Evolutionary conservation across 192 early-diverging fungal species (phyloP).

Genomic region (Coemansia sp.): DNA sequence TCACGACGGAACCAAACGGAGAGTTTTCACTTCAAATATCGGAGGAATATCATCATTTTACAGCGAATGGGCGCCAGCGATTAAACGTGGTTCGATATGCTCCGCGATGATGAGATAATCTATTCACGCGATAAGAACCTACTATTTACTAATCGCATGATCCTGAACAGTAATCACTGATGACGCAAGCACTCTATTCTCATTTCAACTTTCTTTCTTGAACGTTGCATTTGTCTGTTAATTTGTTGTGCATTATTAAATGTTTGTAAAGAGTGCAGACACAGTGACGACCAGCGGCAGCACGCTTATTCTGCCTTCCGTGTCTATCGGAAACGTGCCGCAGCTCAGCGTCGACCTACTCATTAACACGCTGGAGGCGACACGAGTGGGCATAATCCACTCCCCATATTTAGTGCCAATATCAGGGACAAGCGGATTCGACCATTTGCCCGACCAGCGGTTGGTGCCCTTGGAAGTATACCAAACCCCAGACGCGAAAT

Average conservation of each 20-base stretch:
- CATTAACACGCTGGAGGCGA: constrained; percentile 60
- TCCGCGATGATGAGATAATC: too few relatives aligned
- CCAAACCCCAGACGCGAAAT: constrained; percentile 61
- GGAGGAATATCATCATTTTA: neutral
- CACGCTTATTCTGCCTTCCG: constrained; percentile 57
- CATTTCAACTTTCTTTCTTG: neutral
- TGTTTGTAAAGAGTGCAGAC: neutral
- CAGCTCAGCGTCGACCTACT: constrained; percentile 70
- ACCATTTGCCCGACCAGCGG: constrained; percentile 23
- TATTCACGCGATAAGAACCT: too few relatives aligned
- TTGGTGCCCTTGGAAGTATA: constrained; percentile 59
- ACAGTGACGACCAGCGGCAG: constrained; percentile 11
- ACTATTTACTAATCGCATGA: neutral
- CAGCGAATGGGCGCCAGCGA: neutral
- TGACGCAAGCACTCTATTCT: neutral
- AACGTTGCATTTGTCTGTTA: neutral
- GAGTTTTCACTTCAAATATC: neutral
- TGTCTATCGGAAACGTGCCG: constrained; percentile 80
- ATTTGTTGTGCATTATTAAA: neutral
- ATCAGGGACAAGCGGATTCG: constrained; percentile 54
- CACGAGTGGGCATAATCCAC: constrained; percentile 65
- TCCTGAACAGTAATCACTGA: neutral
- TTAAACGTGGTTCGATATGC: too few relatives aligned
- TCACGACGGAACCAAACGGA: neutral
- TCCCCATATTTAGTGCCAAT: constrained; percentile 60